These are phyloP conservation scores for Clarireedia hainanense DNA, from an alignment of 2,329 filamentous ascomycete species.

Conservation along the genomic window DNA sequence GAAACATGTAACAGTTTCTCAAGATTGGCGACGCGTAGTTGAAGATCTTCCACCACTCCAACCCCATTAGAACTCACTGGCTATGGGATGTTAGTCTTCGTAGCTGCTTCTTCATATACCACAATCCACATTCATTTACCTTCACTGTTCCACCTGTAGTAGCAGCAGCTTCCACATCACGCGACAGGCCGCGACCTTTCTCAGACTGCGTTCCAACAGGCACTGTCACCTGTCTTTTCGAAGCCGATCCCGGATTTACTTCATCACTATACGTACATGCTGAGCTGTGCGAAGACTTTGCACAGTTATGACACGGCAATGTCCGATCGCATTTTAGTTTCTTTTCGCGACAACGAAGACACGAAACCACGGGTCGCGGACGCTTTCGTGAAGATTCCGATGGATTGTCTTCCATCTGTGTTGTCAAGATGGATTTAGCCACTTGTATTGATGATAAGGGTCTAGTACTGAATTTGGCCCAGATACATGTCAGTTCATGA, in stretches of 20 bases:
- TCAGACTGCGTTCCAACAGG: neutral
- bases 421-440: too few relatives aligned
- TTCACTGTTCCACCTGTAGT: too few relatives aligned
- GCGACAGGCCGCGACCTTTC: too few relatives aligned
- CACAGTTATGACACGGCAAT: constrained; percentile 47
- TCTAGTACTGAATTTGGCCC: too few relatives aligned
- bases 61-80: neutral
- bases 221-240: neutral
- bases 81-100: neutral
- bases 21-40: constrained; percentile 6
- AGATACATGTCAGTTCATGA: too few relatives aligned
- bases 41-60: constrained; percentile 6
- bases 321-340: constrained; percentile 54
- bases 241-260: neutral
- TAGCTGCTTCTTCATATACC: neutral
- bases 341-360: constrained; percentile 54
- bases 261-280: constrained; percentile 10
- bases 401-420: constrained; percentile 5
- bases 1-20: constrained; percentile 6
- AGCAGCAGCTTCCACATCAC: too few relatives aligned
- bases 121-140: too few relatives aligned
- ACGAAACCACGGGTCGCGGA: constrained; percentile 35
- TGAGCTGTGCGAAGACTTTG: constrained; percentile 1
- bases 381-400: constrained; percentile 11
- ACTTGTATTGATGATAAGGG: too few relatives aligned